Conservation (phyloP, 768 basidiomycete species). For the Lentinula lateritia region DNA sequence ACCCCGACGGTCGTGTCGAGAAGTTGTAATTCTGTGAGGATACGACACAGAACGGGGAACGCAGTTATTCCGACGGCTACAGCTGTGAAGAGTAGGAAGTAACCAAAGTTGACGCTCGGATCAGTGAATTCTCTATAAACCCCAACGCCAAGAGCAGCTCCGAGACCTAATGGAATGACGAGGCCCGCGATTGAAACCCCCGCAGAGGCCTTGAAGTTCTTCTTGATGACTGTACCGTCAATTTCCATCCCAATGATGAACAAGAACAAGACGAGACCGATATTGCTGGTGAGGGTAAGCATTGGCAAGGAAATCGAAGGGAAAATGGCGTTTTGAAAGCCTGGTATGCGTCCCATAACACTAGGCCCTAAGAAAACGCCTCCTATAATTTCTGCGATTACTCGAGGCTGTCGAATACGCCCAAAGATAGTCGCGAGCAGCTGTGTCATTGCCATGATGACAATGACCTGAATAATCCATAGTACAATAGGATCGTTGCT, state of each 20-base stretch:
- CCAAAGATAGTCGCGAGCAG: slow-evolving; percentile 58
- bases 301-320: slow-evolving; percentile 44
- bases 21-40: slow-evolving; percentile 76
- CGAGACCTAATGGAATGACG: slow-evolving; percentile 73
- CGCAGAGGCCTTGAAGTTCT: slow-evolving; percentile 53
- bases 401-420: slow-evolving; percentile 82
- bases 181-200: slow-evolving; percentile 66
- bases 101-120: slow-evolving; percentile 56
- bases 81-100: slow-evolving; percentile 82
- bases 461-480: slow-evolving; percentile 74
- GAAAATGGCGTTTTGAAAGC: slow-evolving; percentile 61
- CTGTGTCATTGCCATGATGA: slow-evolving; percentile 81
- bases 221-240: slow-evolving; percentile 62
- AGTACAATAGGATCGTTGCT: slow-evolving; percentile 61
- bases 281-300: slow-evolving; percentile 67
- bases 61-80: slow-evolving; percentile 80
- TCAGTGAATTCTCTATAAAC: slow-evolving; percentile 68
- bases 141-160: slow-evolving; percentile 69
- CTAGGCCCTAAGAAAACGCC: slow-evolving; percentile 82
- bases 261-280: slow-evolving; percentile 73
- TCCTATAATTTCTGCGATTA: slow-evolving; percentile 89
- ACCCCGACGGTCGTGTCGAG: slow-evolving; percentile 83
- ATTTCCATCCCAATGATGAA: slow-evolving; percentile 86
- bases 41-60: slow-evolving; percentile 80
- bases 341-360: slow-evolving; percentile 75